These are phyloP conservation scores for Paragyromitra xinjiangensis DNA, from an alignment of 495 filamentous ascomycete species.

Conservation along the genomic window DNA sequence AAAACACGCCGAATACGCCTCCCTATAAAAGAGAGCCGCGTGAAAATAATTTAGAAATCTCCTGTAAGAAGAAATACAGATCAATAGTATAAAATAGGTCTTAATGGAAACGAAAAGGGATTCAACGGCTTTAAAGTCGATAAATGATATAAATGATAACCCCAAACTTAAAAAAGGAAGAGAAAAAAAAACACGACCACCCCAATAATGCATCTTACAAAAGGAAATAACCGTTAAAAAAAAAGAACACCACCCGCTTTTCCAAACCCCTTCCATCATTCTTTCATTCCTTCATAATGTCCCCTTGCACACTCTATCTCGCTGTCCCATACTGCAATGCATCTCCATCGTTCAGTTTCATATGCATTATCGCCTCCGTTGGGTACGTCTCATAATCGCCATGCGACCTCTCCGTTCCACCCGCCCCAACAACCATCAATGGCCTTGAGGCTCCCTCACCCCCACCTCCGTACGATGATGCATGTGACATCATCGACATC, in stretches of 20 bases:
- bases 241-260: slow-evolving; percentile 17
- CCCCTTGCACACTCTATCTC: slow-evolving; percentile 25
- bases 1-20: slow-evolving; percentile 19
- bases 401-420: slow-evolving; percentile 36
- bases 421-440: slow-evolving; percentile 41
- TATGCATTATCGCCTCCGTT: slow-evolving; percentile 51
- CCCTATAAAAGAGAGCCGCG: neutral
- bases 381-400: slow-evolving; percentile 45
- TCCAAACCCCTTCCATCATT: slow-evolving; percentile 13
- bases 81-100: slow-evolving; percentile 14
- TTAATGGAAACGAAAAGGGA: slow-evolving; percentile 25
- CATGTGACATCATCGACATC: slow-evolving; percentile 17
- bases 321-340: slow-evolving; percentile 36
- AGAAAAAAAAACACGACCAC: slow-evolving; percentile 30
- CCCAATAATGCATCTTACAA: slow-evolving; percentile 35
- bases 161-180: slow-evolving; percentile 16
- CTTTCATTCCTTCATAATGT: slow-evolving; percentile 17
- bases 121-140: slow-evolving; percentile 17
- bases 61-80: neutral
- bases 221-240: slow-evolving; percentile 4
- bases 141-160: slow-evolving; percentile 24
- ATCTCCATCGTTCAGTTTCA: slow-evolving; percentile 48
- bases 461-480: slow-evolving; percentile 18
- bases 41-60: slow-evolving; percentile 1
- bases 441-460: slow-evolving; percentile 37